Base-by-base conservation (phyloP, 129 eudicot genomes). In the Cynara cardunculus region DNA sequence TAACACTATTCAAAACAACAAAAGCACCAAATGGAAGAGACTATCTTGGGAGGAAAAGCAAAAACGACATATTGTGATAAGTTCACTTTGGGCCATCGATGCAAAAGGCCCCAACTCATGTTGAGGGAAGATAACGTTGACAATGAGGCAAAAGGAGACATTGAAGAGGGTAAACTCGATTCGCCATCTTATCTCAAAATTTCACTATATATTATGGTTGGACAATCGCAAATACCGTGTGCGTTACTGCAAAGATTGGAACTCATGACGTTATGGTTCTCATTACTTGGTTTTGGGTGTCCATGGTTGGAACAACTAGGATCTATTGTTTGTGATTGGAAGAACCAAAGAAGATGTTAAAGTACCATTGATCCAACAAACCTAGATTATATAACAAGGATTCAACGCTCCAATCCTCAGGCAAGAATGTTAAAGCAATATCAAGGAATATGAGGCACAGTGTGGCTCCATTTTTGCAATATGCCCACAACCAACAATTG, bases 11-110 rank as follows among this genome's bases (percentile, higher is more conserved):
- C 35, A 32, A 28, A 31, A 72, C 14, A 72, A 34, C 53, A 31
- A 14, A 31, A 31, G 61, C 62, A 7, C 41, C 76, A n/a, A 61
- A 12, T 16, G 0, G 21, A 72, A 72, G 28, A 32, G 56, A 19
- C 76, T 35, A 2, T 26, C 53, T n/a, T 72, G 61, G 76, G 59
- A 72, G 21, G 76, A 72, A 2, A 72, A 16, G 53, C 76, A 72
- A 34, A 72, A 25, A 35, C 5, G 25, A n/a, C n/a, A 1, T 72
- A 13, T 32, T 24, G 32, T 72, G 28, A 34, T 6, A 32, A 32
- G 25, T 72, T 72, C 25, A 26, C 53, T 16, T 7, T 24, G 4
- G 25, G 13, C 3, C 61, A 34, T 32, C 0, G 5, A 72, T 35
- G 77, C 26, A 31, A 21, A 53, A 25, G 64, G 35, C 35, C 35